phyloP scores from a whole-genome alignment of 139 green algal genomes.

The Trebouxia sp. region DNA sequence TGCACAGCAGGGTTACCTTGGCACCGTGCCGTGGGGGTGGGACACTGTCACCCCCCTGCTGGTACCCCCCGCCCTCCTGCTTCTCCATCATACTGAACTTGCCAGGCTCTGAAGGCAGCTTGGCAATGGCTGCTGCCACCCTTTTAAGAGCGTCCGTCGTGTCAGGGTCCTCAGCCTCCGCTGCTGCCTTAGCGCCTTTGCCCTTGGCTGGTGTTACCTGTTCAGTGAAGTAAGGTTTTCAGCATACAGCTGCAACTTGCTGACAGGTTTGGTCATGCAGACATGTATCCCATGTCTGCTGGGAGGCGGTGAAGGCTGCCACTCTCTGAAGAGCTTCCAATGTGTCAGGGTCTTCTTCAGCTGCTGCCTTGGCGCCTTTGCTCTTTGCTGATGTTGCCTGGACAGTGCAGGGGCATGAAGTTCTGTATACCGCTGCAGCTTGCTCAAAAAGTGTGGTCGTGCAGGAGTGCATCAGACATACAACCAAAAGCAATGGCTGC shows the following conservation, averaged over 20 bases:
- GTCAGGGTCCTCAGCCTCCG: constrained; percentile 7
- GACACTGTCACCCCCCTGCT: not conserved
- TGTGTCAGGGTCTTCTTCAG: not conserved
- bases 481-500: too few relatives aligned
- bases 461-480: not conserved
- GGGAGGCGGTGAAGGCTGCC: not conserved
- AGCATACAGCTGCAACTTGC: too few relatives aligned
- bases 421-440: too few relatives aligned
- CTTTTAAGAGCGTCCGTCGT: constrained; percentile 2
- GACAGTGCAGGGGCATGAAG: not conserved
- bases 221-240: too few relatives aligned
- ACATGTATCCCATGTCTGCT: too few relatives aligned
- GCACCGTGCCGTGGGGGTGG: constrained; percentile 10
- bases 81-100: constrained; percentile 21
- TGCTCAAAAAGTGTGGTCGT: not conserved
- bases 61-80: constrained; percentile 17
- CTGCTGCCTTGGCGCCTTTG: constrained; percentile 14
- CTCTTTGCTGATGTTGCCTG: constrained; percentile 17
- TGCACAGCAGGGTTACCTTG: not conserved
- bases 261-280: not conserved
- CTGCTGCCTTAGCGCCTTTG: constrained; percentile 12
- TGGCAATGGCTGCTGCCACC: constrained; percentile 10
- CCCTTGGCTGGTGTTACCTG: constrained; percentile 20
- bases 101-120: constrained; percentile 17
- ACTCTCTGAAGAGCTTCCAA: constrained; percentile 23